Percentiles rank a stretch among this genome's conserved stretches.
Conservation (phyloP, 345 rosid species). For the Moricandia moricandioides region DNA sequence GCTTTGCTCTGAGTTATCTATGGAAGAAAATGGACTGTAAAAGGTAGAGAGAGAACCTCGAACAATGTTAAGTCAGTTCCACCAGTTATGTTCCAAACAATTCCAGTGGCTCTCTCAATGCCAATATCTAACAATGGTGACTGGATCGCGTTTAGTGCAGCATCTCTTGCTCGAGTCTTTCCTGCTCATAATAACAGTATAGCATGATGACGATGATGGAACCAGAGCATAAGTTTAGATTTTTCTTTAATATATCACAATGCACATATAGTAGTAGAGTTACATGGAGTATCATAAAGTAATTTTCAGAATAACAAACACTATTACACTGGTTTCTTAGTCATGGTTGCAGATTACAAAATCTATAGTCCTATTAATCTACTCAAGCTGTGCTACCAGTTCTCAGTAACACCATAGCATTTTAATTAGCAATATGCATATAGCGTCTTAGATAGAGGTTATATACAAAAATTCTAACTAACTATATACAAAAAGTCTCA, state of each 20-base stretch:
- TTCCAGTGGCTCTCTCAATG: conserved; percentile 98
- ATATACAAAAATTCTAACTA: no score
- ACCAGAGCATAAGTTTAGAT: not conserved
- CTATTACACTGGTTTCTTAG: not conserved
- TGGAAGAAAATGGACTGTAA: not conserved
- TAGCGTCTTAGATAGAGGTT: not conserved
- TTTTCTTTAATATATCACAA: not conserved
- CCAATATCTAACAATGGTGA: conserved; percentile 95
- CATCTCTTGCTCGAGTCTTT: conserved; percentile 96
- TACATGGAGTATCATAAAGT: not conserved
- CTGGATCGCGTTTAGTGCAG: conserved; percentile 94
- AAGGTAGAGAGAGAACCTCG: conserved; percentile 56
- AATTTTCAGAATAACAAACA: not conserved
- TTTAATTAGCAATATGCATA: not conserved
- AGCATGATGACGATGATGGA: not conserved
- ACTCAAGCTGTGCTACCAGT: not conserved
- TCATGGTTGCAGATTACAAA: not conserved
- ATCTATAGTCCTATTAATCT: not conserved
- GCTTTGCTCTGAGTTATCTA: not conserved
- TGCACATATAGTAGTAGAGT: not conserved
- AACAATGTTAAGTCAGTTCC: conserved; percentile 86
- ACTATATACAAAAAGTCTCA: not conserved
- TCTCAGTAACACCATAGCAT: not conserved
- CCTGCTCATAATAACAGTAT: conserved; percentile 41
- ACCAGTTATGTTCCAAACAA: conserved; percentile 98